Conservation (phyloP, 129 eudicot genomes). For the Artemisia annua region DNA sequence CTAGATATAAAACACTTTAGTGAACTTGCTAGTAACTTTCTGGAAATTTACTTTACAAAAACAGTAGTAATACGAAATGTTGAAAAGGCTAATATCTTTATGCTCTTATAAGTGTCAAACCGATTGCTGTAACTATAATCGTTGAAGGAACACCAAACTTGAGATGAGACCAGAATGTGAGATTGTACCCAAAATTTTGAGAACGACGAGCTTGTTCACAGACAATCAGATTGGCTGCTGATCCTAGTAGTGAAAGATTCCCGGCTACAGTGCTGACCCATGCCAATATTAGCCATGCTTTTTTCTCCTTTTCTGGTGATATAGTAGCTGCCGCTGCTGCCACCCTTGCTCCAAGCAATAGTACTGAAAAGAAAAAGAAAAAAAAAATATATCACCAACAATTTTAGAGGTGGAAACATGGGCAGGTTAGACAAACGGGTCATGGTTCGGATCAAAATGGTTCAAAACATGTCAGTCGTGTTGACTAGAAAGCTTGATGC, state of each 20-base stretch:
- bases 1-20: not conserved
- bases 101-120: constrained; percentile 68
- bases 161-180: constrained; percentile 76
- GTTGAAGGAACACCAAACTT: constrained; percentile 94
- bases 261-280: constrained; percentile 98
- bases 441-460: not conserved
- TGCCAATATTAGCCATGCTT: constrained; percentile 87
- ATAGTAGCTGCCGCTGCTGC: constrained; percentile 84
- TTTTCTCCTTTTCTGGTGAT: constrained; percentile 73
- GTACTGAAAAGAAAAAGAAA: constrained; percentile 39
- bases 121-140: constrained; percentile 70
- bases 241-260: constrained; percentile 76
- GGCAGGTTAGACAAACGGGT: not conserved
- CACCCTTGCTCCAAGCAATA: constrained; percentile 75
- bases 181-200: constrained; percentile 62
- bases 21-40: not conserved
- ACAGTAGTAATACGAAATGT: not conserved
- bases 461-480: not conserved
- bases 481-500: not conserved
- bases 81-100: constrained; percentile 13
- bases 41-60: not conserved
- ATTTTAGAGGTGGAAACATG: not conserved
- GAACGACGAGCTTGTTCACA: constrained; percentile 96
- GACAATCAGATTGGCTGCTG: constrained; percentile 92
- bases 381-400: not conserved